These are phyloP conservation scores for Rhododendron henanense DNA, from an alignment of 148 eudicot species.

Conservation along the genomic window DNA sequence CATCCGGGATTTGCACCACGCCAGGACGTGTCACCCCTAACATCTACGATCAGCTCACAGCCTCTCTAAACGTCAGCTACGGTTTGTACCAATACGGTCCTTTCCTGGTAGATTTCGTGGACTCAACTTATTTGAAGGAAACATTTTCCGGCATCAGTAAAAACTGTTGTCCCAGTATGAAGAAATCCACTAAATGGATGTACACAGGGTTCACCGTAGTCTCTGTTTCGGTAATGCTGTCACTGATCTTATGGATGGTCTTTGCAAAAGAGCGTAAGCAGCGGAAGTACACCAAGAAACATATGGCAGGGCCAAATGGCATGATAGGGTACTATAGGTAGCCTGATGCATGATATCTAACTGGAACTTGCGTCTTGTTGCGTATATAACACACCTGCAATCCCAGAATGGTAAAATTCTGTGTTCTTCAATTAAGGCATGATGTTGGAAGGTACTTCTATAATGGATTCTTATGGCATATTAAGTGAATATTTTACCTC, in stretches of 20 bases:
- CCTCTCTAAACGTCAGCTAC: constrained; percentile 18
- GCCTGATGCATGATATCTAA: not conserved
- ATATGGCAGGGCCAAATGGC: not conserved
- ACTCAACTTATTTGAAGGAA: constrained; percentile 28
- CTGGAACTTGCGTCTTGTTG: not conserved
- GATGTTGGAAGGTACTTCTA: not conserved
- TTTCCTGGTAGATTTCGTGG: constrained; percentile 28
- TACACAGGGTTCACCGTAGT: constrained; percentile 24
- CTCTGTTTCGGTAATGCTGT: constrained; percentile 27
- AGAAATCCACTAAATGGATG: constrained; percentile 23
- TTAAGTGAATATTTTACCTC: not conserved
- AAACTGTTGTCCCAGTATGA: constrained; percentile 31
- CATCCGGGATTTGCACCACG: constrained; percentile 24
- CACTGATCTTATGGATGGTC: constrained; percentile 36
- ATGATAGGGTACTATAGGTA: not conserved
- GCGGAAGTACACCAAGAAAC: constrained; percentile 24
- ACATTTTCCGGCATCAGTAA: constrained; percentile 15
- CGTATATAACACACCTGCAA: not conserved
- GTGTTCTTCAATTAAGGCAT: not conserved
- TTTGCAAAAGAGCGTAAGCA: constrained; percentile 26
- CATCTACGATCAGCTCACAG: constrained; percentile 7
- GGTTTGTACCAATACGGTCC: constrained; percentile 26
- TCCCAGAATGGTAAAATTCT: not conserved
- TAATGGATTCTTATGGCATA: not conserved
- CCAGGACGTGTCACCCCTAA: constrained; percentile 30